Evolutionary conservation across 164 flowering plant species (phyloP).

Genomic region (Buxus sempervirens): DNA sequence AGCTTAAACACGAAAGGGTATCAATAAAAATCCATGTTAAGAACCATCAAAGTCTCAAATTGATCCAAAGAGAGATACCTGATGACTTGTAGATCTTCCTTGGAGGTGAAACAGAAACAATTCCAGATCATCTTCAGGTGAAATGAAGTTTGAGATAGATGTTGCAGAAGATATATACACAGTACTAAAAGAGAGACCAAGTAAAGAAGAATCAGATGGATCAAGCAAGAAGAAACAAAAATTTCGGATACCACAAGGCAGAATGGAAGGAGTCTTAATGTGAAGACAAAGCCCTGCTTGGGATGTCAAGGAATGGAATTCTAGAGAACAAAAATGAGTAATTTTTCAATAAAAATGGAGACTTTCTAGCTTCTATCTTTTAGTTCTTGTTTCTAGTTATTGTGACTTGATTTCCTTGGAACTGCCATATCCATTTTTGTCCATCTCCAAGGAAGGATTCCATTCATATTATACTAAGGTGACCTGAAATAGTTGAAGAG

Average conservation of each 20-base stretch:
- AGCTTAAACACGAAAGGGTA: background rate
- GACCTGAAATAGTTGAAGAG: background rate
- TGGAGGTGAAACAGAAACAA: constrained; percentile 29
- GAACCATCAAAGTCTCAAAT: background rate
- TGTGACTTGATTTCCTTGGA: background rate
- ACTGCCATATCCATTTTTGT: background rate
- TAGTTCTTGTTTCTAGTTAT: constrained; percentile 9
- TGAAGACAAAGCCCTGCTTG: constrained; percentile 32
- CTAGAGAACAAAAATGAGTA: constrained; percentile 5
- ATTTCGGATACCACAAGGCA: constrained; percentile 17
- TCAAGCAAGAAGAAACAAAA: constrained; percentile 11
- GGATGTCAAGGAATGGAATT: constrained; percentile 24
- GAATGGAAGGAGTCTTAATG: constrained; percentile 15
- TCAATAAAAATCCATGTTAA: background rate
- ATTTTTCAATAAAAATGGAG: background rate
- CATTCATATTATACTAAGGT: background rate
- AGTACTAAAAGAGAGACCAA: background rate
- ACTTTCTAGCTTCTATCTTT: background rate
- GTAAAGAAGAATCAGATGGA: constrained; percentile 2
- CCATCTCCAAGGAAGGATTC: background rate
- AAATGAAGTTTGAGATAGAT: background rate
- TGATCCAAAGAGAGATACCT: constrained; percentile 20
- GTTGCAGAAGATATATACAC: background rate
- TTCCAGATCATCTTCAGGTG: constrained; percentile 17
- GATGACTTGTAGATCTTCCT: constrained; percentile 12